Conservation (phyloP, 208 protist genomes). For the Acanthamoeba lenticulata region DNA sequence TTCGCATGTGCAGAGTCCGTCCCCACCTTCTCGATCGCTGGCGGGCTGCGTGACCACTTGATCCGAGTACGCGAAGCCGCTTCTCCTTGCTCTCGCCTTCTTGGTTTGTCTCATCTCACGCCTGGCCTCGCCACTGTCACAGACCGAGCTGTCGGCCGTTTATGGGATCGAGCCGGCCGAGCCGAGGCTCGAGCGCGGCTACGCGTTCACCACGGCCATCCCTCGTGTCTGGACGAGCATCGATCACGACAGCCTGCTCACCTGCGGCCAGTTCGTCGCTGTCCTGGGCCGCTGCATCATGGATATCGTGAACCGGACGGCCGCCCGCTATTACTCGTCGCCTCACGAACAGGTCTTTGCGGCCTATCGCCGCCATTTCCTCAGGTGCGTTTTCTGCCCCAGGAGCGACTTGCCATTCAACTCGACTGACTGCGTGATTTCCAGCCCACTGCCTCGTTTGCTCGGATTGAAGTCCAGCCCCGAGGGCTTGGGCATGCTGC, state of each 20-base stretch:
- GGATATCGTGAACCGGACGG: not conserved
- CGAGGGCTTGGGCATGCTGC: not conserved
- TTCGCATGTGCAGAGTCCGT: not conserved
- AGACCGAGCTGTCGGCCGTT: not conserved
- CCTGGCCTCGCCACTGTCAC: too few relatives aligned
- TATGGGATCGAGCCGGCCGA: not conserved
- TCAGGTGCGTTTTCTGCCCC: not conserved
- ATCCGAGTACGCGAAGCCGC: not conserved
- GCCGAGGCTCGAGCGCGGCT: not conserved
- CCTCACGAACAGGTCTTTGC: not conserved
- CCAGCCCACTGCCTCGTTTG: constrained; percentile 18
- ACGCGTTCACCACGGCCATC: not conserved
- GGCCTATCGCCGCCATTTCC: not conserved
- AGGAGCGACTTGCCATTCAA: not conserved
- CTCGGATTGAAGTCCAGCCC: not conserved
- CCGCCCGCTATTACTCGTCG: not conserved
- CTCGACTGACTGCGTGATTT: too few relatives aligned
- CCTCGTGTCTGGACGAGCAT: not conserved
- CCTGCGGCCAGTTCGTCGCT: not conserved
- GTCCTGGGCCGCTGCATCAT: not conserved
- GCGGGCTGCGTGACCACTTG: constrained; percentile 12
- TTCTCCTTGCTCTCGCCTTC: not conserved
- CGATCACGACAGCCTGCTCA: constrained; percentile 6
- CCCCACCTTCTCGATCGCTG: constrained; percentile 4
- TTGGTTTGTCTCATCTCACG: too few relatives aligned